phyloP scores from a whole-genome alignment of 106 monocot species.

The Dioscorea alata region DNA sequence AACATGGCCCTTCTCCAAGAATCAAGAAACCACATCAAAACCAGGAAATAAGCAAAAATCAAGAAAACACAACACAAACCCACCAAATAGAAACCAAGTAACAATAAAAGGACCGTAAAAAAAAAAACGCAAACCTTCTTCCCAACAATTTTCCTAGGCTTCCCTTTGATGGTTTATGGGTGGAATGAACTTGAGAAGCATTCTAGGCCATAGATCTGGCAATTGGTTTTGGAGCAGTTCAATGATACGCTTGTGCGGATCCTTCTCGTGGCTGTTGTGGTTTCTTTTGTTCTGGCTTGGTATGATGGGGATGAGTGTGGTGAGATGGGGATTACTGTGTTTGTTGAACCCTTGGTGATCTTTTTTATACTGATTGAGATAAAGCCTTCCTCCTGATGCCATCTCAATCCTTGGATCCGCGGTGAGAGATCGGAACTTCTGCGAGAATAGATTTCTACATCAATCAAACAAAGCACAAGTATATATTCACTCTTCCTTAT shows the following conservation, averaged over 20 bases:
- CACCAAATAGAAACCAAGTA: background rate
- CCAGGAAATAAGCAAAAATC: conserved; percentile 4
- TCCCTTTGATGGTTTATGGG: conserved; percentile 55
- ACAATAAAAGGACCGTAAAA: background rate
- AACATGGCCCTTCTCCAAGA: background rate
- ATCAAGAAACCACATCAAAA: background rate
- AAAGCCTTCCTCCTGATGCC: too few species aligned
- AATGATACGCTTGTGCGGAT: conserved; percentile 89
- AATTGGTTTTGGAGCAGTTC: conserved; percentile 83
- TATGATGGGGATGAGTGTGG: conserved; percentile 65
- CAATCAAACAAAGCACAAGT: too few species aligned
- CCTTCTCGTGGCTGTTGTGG: conserved; percentile 89
- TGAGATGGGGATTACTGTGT: conserved; percentile 72
- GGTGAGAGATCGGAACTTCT: too few species aligned
- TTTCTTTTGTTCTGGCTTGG: conserved; percentile 84
- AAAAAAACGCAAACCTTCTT: conserved; percentile 15
- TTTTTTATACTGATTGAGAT: conserved; percentile 69
- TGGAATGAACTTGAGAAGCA: conserved; percentile 90
- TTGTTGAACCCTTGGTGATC: conserved; percentile 86
- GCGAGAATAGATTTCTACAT: too few species aligned
- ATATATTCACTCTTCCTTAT: too few species aligned
- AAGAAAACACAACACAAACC: too few species aligned
- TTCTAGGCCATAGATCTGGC: conserved; percentile 70
- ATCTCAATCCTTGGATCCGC: too few species aligned
- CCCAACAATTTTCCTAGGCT: too few species aligned